Conservation (phyloP, 805 yeast genomes). For the Pichia phayaonensis region DNA sequence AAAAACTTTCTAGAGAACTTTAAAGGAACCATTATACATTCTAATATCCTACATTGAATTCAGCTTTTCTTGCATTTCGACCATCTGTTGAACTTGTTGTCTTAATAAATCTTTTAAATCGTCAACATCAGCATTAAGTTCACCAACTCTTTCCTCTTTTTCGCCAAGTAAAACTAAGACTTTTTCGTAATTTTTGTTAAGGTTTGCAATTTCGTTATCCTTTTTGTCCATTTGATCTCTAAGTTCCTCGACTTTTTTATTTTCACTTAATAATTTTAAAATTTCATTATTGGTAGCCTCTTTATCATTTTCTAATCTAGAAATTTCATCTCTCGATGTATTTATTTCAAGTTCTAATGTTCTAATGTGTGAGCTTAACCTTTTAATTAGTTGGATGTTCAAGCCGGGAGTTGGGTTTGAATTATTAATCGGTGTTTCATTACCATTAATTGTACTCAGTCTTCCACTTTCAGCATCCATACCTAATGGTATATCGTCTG, state of each 20-base stretch:
- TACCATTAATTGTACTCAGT: constrained; percentile 10
- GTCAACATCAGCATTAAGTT: constrained; percentile 76
- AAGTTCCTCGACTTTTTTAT: constrained; percentile 35
- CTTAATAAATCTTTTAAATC: constrained; percentile 82
- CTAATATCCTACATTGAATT: not conserved
- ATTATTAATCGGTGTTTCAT: not conserved
- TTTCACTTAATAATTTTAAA: constrained; percentile 46
- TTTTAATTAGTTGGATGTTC: constrained; percentile 59
- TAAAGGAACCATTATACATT: not conserved
- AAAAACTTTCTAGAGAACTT: not conserved
- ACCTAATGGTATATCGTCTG: constrained; percentile 11
- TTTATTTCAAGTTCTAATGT: constrained; percentile 72
- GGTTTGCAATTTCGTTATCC: constrained; percentile 13
- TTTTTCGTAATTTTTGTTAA: constrained; percentile 29
- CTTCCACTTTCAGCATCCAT: constrained; percentile 13
- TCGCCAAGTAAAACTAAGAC: constrained; percentile 74
- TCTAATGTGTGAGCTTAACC: constrained; percentile 68
- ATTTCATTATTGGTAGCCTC: constrained; percentile 64
- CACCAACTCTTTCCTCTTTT: constrained; percentile 78
- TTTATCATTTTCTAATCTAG: constrained; percentile 46
- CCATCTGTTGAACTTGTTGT: constrained; percentile 82
- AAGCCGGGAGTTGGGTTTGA: constrained; percentile 17
- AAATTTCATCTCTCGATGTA: constrained; percentile 56
- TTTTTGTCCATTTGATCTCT: constrained; percentile 22
- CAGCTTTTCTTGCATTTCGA: constrained; percentile 45